Base-by-base conservation (phyloP, 2,329 filamentous ascomycete species). In the Fusarium falciforme region DNA sequence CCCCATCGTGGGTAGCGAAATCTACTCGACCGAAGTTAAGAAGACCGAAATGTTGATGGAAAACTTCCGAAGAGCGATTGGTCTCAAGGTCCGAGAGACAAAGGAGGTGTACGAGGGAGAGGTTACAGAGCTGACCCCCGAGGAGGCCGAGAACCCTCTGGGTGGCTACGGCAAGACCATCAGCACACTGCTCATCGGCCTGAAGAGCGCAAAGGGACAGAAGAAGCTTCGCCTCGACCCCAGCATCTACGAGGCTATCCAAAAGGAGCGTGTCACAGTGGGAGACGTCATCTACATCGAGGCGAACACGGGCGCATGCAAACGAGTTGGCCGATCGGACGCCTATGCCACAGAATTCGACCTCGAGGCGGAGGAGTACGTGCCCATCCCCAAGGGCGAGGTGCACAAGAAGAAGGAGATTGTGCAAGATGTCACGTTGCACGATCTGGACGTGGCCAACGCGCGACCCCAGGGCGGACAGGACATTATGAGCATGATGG, bases 401-500 rank as follows among this genome's bases (percentile, higher is more conserved):
- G 96, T 99, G 63, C 96, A 98, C 88, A 99, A 99, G 90, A 98
- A 98, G 91, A 99, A 99, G 88, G 96, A 99, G 85, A 97, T 99
- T 77, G 96, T 99, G 38, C 96, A 99, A 83, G 96, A 99, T 80
- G 96, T 99, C 72, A 98, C 96, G 54, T 89, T 99, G 74, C 96
- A 99, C 83, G 96, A 99, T 81, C 88, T 99, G 66, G 96, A 99
- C 80, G 93, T 98, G 72, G 96, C 96, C 74, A 99, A 99, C 80
- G 93, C 96, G 16, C 89, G 96, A 79, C 96, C 96, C 6, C 95
- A 98, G 86, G 96, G 96, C 62, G 96, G 96, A 52, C 96, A 99
- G 87, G 96, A 99, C 83, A 97, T 99, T 76, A 98, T 99, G 95
- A 98, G 95, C 87, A 98, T 99, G 96, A 98, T 99, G 96, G 96